Percentiles rank a stretch among this genome's conserved stretches.
Evolutionary conservation across 345 rosid species (phyloP).

Genomic region (Salix caprea): DNA sequence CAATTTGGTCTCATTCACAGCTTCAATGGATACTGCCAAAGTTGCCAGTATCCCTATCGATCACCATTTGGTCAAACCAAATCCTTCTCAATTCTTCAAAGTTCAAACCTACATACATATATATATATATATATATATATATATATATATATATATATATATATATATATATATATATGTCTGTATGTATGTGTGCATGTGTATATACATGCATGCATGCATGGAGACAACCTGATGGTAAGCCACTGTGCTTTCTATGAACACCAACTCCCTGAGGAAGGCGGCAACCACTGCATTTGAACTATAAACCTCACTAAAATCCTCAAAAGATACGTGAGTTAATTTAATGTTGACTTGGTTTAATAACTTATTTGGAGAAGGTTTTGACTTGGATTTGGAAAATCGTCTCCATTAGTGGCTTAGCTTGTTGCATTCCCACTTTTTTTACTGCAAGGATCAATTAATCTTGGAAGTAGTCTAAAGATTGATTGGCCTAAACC

Average conservation of each 20-base stretch:
- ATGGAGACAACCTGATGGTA: background rate
- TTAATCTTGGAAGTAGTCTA: background rate
- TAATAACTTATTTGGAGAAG: background rate
- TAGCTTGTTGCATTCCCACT: background rate
- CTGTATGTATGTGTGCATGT: no score
- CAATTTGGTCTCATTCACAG: conserved; percentile 17
- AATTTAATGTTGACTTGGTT: background rate
- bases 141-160: no score
- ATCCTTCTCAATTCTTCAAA: background rate
- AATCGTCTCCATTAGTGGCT: background rate
- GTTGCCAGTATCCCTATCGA: conserved; percentile 17
- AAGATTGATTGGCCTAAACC: conserved; percentile 7
- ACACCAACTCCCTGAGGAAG: conserved; percentile 27
- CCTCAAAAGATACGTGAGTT: background rate
- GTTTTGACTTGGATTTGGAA: background rate
- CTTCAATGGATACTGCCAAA: conserved; percentile 25
- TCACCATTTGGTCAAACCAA: background rate
- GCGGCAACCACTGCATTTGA: conserved; percentile 18
- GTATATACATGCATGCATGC: no score
- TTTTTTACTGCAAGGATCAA: background rate
- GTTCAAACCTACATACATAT: background rate
- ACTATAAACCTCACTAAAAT: conserved; percentile 10
- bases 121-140: no score
- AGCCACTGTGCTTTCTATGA: conserved; percentile 9
- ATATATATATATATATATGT: no score